These are phyloP conservation scores for Coccomyxa sp. DNA, from an alignment of 139 green algal species.

Conservation along the genomic window DNA sequence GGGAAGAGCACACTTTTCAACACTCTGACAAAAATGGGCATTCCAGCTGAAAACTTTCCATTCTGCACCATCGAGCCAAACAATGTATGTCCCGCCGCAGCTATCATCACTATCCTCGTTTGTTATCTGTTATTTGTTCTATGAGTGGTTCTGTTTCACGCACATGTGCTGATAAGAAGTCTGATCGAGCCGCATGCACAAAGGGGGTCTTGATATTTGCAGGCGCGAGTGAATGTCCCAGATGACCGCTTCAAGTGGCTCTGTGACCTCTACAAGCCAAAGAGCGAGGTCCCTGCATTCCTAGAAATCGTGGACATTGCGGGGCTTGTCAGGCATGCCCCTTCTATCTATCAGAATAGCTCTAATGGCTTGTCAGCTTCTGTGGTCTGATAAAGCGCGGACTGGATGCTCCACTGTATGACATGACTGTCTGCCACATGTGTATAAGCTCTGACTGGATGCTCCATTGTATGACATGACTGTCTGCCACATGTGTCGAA, in stretches of 20 bases:
- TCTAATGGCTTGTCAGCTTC: too few relatives aligned
- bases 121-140: too few relatives aligned
- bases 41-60: conserved; percentile 92
- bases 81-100: conserved; percentile 29
- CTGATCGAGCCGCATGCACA: background rate
- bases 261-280: conserved; percentile 52
- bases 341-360: conserved; percentile 3
- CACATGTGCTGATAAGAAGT: background rate
- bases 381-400: too few relatives aligned
- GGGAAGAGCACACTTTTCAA: conserved; percentile 96
- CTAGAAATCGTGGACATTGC: conserved; percentile 97
- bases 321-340: conserved; percentile 85
- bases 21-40: conserved; percentile 74
- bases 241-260: conserved; percentile 97
- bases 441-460: too few relatives aligned
- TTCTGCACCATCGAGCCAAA: conserved; percentile 98
- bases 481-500: too few relatives aligned
- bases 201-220: background rate
- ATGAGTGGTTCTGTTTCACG: too few relatives aligned
- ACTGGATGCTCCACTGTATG: too few relatives aligned
- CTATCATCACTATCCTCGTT: too few relatives aligned
- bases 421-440: too few relatives aligned
- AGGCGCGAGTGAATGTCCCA: conserved; percentile 90
- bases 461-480: too few relatives aligned
- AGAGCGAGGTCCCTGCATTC: conserved; percentile 65